Evolutionary conservation across 208 protist genomes (phyloP).

Genomic region (Acanthamoeba triangularis): DNA sequence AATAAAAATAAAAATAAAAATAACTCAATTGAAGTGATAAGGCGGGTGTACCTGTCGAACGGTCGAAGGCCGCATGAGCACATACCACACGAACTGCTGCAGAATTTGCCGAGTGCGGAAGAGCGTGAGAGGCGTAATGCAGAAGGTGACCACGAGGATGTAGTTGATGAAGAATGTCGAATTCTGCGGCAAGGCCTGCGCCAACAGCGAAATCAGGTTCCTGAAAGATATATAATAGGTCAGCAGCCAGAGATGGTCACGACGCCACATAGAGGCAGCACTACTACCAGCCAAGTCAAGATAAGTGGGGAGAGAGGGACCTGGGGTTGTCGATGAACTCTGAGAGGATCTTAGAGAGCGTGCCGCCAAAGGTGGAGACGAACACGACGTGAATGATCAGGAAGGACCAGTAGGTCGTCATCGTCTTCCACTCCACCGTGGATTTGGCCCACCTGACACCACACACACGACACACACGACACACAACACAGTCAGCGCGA

Average conservation of each 20-base stretch:
- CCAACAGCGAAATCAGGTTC: conserved; percentile 8
- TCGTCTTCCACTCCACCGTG: conserved; percentile 56
- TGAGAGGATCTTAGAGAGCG: background rate
- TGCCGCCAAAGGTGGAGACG: conserved; percentile 60
- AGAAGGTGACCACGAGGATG: conserved; percentile 47
- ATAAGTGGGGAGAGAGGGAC: background rate
- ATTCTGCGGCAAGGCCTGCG: conserved; percentile 26
- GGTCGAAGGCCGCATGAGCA: conserved; percentile 43
- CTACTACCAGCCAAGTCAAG: background rate
- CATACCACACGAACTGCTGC: conserved; percentile 28
- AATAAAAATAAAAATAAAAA: background rate
- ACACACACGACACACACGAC: background rate
- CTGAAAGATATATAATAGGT: no score
- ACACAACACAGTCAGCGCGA: no score
- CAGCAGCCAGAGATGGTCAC: no score
- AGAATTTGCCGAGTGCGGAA: conserved; percentile 53
- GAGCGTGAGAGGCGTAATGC: conserved; percentile 44
- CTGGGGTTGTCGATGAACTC: conserved; percentile 37
- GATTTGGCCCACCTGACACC: conserved; percentile 15
- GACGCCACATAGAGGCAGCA: background rate
- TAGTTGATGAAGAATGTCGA: conserved; percentile 72
- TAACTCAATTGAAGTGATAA: background rate
- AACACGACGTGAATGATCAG: conserved; percentile 51
- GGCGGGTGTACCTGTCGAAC: background rate
- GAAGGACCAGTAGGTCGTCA: conserved; percentile 64